Conservation (phyloP, 2,329 filamentous ascomycete species). For the Diaporthe sp. region DNA sequence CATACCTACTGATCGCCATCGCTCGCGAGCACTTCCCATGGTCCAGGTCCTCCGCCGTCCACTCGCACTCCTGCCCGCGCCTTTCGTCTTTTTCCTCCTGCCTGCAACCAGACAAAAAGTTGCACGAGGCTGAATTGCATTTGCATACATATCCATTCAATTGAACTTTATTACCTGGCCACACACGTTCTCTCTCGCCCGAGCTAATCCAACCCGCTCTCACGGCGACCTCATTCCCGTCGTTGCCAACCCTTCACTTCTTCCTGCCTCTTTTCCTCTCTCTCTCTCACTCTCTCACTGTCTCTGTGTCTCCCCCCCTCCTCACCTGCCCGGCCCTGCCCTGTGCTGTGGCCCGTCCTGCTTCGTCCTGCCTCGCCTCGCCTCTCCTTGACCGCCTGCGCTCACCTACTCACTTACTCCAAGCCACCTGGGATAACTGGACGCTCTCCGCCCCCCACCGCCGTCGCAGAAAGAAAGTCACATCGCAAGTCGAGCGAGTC, state of each 20-base stretch:
- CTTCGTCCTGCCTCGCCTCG: conserved; percentile 5
- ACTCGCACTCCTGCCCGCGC: conserved; percentile 25
- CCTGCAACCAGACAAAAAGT: conserved; percentile 31
- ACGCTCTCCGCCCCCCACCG: conserved; percentile 19
- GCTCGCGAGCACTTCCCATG: conserved; percentile 28
- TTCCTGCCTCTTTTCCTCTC: conserved; percentile 30
- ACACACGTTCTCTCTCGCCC: conserved; percentile 31
- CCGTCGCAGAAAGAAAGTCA: conserved; percentile 27
- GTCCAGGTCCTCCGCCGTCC: conserved; percentile 28
- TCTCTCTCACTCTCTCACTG: conserved; percentile 27
- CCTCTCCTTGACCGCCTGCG: conserved; percentile 30
- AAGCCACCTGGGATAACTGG: conserved; percentile 23
- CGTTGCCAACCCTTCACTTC: conserved; percentile 32
- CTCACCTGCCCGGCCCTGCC: conserved; percentile 12
- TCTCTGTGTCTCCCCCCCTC: conserved; percentile 19
- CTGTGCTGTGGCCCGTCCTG: neutral
- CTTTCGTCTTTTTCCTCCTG: conserved; percentile 30
- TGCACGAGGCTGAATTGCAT: conserved; percentile 33
- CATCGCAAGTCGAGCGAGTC: conserved; percentile 12
- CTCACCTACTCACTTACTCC: conserved; percentile 31
- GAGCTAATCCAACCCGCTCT: conserved; percentile 32
- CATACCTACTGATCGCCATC: conserved; percentile 28
- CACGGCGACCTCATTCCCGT: conserved; percentile 33
- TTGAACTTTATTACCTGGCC: conserved; percentile 29
- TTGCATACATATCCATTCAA: conserved; percentile 26